These are phyloP conservation scores for Talinum fruticosum DNA, from an alignment of 148 eudicot genomes.

Conservation along the genomic window DNA sequence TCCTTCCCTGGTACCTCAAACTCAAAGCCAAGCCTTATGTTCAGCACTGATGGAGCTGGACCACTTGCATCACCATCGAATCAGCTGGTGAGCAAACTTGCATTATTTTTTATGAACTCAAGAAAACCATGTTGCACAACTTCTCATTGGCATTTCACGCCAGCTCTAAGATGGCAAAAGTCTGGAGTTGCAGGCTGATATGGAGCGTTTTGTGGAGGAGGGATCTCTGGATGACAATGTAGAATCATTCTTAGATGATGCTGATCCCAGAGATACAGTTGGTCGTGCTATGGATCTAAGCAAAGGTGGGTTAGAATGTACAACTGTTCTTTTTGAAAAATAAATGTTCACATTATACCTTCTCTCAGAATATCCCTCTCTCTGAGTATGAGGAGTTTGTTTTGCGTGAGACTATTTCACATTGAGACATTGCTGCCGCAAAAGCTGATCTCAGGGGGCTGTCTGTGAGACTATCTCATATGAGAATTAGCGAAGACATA, in stretches of 20 bases:
- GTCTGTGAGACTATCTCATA: not conserved
- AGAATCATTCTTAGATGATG: conserved; percentile 88
- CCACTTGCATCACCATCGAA: conserved; percentile 71
- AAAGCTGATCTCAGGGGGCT: not conserved
- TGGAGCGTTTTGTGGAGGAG: conserved; percentile 89
- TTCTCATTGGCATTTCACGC: conserved; percentile 31
- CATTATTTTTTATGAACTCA: not conserved
- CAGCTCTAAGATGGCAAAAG: conserved; percentile 67
- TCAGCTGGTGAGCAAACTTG: conserved; percentile 56
- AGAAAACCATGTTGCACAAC: conserved; percentile 19
- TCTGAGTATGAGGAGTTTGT: not conserved
- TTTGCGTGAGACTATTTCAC: not conserved
- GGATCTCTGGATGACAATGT: conserved; percentile 90
- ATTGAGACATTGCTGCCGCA: not conserved
- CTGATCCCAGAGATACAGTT: conserved; percentile 62
- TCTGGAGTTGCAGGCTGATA: conserved; percentile 76
- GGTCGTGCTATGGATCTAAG: conserved; percentile 75
- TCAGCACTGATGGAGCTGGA: conserved; percentile 59
- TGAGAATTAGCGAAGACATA: no score
- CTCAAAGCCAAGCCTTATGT: conserved; percentile 71
- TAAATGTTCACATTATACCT: no score
- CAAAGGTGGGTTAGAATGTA: conserved; percentile 52
- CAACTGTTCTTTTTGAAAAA: not conserved
- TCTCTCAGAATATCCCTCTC: no score
- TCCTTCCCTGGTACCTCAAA: conserved; percentile 61